Conservation (phyloP, 257 asterid species). For the Craterostigma plantagineum region DNA sequence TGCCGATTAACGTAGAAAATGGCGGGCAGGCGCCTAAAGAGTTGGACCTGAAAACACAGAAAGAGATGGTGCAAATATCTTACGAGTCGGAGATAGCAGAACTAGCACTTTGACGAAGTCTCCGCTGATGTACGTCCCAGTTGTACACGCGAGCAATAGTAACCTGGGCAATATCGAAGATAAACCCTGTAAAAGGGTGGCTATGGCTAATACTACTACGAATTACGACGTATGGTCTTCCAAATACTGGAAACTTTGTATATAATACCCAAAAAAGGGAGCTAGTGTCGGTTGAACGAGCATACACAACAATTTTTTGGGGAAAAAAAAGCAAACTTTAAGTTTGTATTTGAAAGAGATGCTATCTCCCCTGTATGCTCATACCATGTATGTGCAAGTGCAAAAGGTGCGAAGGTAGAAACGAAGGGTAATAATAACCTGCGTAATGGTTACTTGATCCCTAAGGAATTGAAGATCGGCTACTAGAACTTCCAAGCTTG, state of each 20-base stretch:
- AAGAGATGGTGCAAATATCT: slow-evolving; percentile 1
- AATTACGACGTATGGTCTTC: too few relatives aligned
- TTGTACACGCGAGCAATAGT: slow-evolving; percentile 81
- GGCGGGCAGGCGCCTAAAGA: too few relatives aligned
- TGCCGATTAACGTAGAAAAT: too few relatives aligned
- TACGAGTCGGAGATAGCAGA: slow-evolving; percentile 22
- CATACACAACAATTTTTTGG: too few relatives aligned
- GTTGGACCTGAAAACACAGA: too few relatives aligned
- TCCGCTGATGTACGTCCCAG: slow-evolving; percentile 89
- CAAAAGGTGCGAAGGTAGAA: not conserved
- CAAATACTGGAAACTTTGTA: too few relatives aligned
- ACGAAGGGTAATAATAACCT: slow-evolving; percentile 23
- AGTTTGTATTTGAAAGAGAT: too few relatives aligned
- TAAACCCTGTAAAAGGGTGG: not conserved
- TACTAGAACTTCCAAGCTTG: slow-evolving; percentile 74
- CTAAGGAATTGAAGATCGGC: slow-evolving; percentile 77
- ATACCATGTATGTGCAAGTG: not conserved
- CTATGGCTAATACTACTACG: not conserved
- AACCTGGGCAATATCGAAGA: slow-evolving; percentile 29
- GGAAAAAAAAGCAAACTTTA: too few relatives aligned
- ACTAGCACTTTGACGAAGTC: slow-evolving; percentile 34
- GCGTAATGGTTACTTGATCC: slow-evolving; percentile 86
- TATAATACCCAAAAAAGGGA: too few relatives aligned
- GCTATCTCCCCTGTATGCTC: too few relatives aligned
- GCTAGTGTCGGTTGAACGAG: too few relatives aligned